A percentile compares a stretch with the other conserved stretches of the same genome.
phyloP scores from a whole-genome alignment of 78 protist species.

The Corallochytrium limacisporum region DNA sequence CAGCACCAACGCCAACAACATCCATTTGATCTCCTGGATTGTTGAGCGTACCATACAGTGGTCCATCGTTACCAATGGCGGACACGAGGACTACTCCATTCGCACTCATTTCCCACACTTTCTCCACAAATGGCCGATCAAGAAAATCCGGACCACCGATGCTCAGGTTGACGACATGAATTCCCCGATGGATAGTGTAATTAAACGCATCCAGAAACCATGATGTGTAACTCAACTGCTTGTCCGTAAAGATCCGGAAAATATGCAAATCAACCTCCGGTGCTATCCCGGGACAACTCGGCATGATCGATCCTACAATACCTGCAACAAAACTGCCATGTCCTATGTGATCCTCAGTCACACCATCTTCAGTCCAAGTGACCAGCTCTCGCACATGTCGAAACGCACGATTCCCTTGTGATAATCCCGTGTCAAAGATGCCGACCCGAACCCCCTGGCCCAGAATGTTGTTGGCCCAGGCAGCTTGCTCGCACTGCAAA shows the following conservation, averaged over 20 bases:
- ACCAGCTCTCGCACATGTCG: conserved; percentile 33
- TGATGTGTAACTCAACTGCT: conserved; percentile 64
- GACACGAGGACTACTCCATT: conserved; percentile 62
- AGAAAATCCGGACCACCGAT: conserved; percentile 91
- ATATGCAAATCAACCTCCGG: conserved; percentile 71
- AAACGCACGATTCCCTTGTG: conserved; percentile 28
- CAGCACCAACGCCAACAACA: conserved; percentile 91
- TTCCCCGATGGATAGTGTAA: conserved; percentile 48
- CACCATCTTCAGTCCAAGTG: conserved; percentile 59
- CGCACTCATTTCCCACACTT: conserved; percentile 76
- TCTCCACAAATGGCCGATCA: conserved; percentile 88
- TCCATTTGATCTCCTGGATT: conserved; percentile 86
- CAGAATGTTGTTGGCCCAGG: no score
- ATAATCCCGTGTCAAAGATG: conserved; percentile 70
- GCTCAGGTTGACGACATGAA: conserved; percentile 66
- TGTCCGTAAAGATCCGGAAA: conserved; percentile 68
- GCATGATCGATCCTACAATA: conserved; percentile 17
- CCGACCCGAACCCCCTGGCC: conserved; percentile 53
- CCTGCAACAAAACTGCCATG: conserved; percentile 92
- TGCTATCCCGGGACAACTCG: conserved; percentile 70
- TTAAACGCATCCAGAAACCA: conserved; percentile 95
- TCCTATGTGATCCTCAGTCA: conserved; percentile 31
- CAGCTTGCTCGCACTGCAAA: no score
- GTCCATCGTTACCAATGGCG: conserved; percentile 95
- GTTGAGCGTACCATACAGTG: conserved; percentile 79